A percentile compares a stretch with the other conserved stretches of the same genome.
phyloP scores from a whole-genome alignment of 768 basidiomycete genomes.

The Lactifluus piperatus region DNA sequence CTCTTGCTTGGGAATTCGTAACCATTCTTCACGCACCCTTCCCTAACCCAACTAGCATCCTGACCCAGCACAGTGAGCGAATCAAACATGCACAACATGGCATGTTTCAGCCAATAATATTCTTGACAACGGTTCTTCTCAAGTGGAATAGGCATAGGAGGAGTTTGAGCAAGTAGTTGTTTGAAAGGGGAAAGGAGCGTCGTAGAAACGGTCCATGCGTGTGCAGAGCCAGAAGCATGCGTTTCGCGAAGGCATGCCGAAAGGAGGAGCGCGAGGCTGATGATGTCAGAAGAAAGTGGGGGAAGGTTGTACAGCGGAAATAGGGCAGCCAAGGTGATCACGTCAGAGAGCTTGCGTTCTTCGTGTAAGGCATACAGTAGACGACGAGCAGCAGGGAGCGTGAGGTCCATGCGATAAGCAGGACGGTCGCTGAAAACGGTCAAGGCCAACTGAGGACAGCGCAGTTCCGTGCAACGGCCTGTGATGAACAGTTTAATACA shows the following conservation, averaged over 20 bases:
- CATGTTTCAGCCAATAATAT: conserved; percentile 25
- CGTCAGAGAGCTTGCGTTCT: conserved; percentile 39
- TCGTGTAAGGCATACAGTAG: conserved; percentile 50
- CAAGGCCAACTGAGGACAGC: conserved; percentile 48
- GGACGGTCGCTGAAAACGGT: conserved; percentile 53
- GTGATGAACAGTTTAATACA: background rate
- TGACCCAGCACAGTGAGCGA: background rate
- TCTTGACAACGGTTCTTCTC: conserved; percentile 25
- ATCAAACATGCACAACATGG: conserved; percentile 1
- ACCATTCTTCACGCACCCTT: background rate
- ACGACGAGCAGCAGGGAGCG: conserved; percentile 42
- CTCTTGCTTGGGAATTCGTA: background rate
- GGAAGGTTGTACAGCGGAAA: conserved; percentile 46
- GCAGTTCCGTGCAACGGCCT: conserved; percentile 43
- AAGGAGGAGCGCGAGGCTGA: conserved; percentile 48
- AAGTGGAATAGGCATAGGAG: conserved; percentile 9
- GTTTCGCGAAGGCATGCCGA: conserved; percentile 45
- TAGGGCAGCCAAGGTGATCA: conserved; percentile 44
- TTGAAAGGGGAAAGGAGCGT: conserved; percentile 37
- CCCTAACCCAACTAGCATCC: background rate
- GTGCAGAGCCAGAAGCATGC: conserved; percentile 20
- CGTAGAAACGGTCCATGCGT: conserved; percentile 33
- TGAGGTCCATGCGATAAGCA: conserved; percentile 48
- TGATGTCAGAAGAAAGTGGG: conserved; percentile 44
- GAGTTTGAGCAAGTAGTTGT: conserved; percentile 24